Base-by-base conservation (phyloP, 495 filamentous ascomycete species). In the Niebla homalea region DNA sequence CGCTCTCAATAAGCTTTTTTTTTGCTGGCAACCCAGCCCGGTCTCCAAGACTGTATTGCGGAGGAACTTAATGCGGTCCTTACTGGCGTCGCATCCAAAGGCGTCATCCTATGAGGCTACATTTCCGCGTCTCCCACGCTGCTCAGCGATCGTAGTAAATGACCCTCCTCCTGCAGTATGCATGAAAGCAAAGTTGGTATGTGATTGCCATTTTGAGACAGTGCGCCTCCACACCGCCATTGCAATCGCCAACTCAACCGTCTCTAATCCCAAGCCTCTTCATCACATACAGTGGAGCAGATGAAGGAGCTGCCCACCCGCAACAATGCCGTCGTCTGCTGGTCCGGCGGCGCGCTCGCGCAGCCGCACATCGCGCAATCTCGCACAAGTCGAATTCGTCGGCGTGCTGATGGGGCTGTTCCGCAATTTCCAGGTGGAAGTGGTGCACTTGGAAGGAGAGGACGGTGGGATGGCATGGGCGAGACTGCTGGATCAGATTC, bases 401-500 rank as follows among this genome's bases (percentile, higher is more conserved):
- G 35, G 46, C 25, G 46, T 48, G 43, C 19, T 45, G 19, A 26
- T 45, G 16, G 43, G 43, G 43, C 19, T 45, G 19, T 37, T 48
- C n/a, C 46, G 46, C 26, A 35, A 48, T 7, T 48, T 16, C 26
- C 35, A 36, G 32, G 46, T 48, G 26, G 19, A 39, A 18, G 26
- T 35, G 10, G 46, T 48, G 46, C 46, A 25, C 8, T 36, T 48
- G 43, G 32, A 45, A 14, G 43, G 46, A 16, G 35, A 48, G 46
- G 26, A 48, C 21, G 46, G 38, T 32, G 46, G 8, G 4, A 48
- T 15, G 10, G 46, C 46, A 35, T 36, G 46, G n/a, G 46, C 23
- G 26, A 48, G 46, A 36, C 11, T 48, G 46, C 20, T 48, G 46
- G 46, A 48, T 10, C 46, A 48, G 46, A 48, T 32, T 11, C 16